Evolutionary conservation across 805 yeast species (phyloP), one percentile per base, ranked within the genome.

Genomic region (Sugiyamaella chiloensis): DNA sequence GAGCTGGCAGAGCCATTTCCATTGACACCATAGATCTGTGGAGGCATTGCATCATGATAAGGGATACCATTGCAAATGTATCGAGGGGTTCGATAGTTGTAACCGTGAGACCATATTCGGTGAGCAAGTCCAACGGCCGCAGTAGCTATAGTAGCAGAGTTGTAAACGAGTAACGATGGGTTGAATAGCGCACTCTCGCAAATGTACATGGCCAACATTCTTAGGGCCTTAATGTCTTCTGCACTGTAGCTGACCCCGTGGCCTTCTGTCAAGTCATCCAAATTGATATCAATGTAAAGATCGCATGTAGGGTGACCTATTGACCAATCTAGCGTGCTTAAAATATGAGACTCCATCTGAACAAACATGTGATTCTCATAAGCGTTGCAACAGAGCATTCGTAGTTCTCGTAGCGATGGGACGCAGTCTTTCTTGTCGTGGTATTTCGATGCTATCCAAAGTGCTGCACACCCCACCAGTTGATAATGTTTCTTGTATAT

Each of bases 391-490:
- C 95, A 86, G 55, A 86, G 71, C 57, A 75, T 79, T 48, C 84
- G 80, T 47, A 87, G 73, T 60, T 87, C 95, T 26, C 76, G 70
- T 44, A 86, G 73, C 54, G 87, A 76, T 39, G 95, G 95, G 42
- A 85, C 78, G 57, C 87, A 73, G 50, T 80, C 79, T 61, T 93
- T 76, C 61, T 82, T 81, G 51, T 87, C 87, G 59, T 78, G 78
- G n/a, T 82, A 74, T 64, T 91, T 91, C 21, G 96, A 83, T 2
- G 96, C 87, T 26, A 91, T 76, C 97, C 98, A 91, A 29, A 91
- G 70, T 52, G 96, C 87, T 3, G 96, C 87, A 52, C 95, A 85
- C 26, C 95, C 88, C 8, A 91, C 91, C 46, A 91, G 74, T 66
- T 90, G 96, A 52, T 87, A 82, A 67, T 90, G 98, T 49, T 86